Percentiles rank a stretch among this genome's conserved stretches.
These are phyloP conservation scores for Haplosporangium sp. DNA, from an alignment of 371 early-diverging fungal genomes.

Conservation along the genomic window DNA sequence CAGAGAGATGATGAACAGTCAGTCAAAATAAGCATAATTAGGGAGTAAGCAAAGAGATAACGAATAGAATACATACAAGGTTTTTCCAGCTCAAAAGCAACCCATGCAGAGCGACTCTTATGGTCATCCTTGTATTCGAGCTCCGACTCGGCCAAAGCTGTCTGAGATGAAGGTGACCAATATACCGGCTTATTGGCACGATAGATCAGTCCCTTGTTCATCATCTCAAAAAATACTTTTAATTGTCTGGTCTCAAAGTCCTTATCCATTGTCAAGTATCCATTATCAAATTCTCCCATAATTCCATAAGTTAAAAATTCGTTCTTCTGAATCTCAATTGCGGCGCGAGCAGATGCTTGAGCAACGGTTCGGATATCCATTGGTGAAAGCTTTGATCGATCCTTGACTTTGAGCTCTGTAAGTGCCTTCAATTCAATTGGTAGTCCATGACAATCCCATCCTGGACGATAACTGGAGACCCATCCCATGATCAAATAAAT, in stretches of 20 bases:
- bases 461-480: slow-evolving; percentile 82
- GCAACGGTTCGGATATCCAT: slow-evolving; percentile 78
- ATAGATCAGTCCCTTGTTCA: slow-evolving; percentile 67
- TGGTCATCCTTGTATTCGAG: slow-evolving; percentile 91
- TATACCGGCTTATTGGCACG: slow-evolving; percentile 82
- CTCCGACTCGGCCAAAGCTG: slow-evolving; percentile 94
- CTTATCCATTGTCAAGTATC: slow-evolving; percentile 82
- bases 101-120: slow-evolving; percentile 80
- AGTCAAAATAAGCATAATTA: not conserved
- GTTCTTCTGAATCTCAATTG: slow-evolving; percentile 74
- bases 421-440: slow-evolving; percentile 96
- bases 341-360: slow-evolving; percentile 72
- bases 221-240: slow-evolving; percentile 81
- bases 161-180: slow-evolving; percentile 93
- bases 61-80: slow-evolving; percentile 49
- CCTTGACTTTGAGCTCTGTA: slow-evolving; percentile 67
- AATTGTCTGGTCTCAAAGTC: slow-evolving; percentile 87
- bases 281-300: slow-evolving; percentile 88
- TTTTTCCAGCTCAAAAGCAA: slow-evolving; percentile 66
- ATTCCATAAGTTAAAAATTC: slow-evolving; percentile 82
- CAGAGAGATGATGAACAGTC: not conserved
- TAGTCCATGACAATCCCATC: slow-evolving; percentile 98
- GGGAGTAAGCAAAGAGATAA: not conserved
- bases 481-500: no score
- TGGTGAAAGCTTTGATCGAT: slow-evolving; percentile 62